Percentiles rank a stretch among this genome's conserved stretches.
Conservation (phyloP, 768 basidiomycete species). For the Lentinula edodes region DNA sequence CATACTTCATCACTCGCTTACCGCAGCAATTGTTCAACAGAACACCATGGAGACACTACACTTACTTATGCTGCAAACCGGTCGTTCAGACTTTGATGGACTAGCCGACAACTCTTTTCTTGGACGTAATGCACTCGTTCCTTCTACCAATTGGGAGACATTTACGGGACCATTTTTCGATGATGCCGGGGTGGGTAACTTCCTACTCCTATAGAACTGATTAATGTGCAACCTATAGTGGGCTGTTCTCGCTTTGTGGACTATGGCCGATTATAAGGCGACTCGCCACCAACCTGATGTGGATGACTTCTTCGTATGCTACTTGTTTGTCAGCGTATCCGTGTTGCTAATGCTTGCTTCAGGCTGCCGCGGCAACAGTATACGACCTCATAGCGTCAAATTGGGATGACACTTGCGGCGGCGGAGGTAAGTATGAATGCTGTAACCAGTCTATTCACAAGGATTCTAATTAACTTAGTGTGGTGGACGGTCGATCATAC, state of each 20-base stretch:
- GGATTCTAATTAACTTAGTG: constrained; percentile 23
- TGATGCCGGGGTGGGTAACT: constrained; percentile 40
- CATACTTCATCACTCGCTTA: neutral
- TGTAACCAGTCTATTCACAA: neutral
- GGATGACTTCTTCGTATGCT: constrained; percentile 20
- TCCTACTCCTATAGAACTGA: neutral
- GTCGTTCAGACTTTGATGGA: constrained; percentile 28
- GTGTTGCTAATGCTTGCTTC: neutral
- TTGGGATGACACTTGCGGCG: constrained; percentile 47
- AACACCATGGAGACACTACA: constrained; percentile 54
- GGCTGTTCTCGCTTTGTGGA: constrained; percentile 52
- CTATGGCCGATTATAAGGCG: constrained; percentile 47
- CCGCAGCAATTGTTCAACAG: constrained; percentile 18
- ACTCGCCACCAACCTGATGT: constrained; percentile 26
- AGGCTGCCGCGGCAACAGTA: constrained; percentile 41
- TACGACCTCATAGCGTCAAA: constrained; percentile 47
- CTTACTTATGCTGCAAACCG: constrained; percentile 50
- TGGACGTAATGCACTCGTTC: constrained; percentile 34
- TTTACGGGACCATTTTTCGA: constrained; percentile 45
- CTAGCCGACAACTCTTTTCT: constrained; percentile 42
- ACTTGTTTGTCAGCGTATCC: neutral
- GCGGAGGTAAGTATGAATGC: constrained; percentile 33
- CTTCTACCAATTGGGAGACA: constrained; percentile 34
- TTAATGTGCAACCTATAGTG: constrained; percentile 22
- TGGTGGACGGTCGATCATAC: constrained; percentile 54